Percentiles rank a stretch among this genome's conserved stretches.
Evolutionary conservation across 1,139 yeast species (phyloP).

Genomic region (Hyphopichia fennica): DNA sequence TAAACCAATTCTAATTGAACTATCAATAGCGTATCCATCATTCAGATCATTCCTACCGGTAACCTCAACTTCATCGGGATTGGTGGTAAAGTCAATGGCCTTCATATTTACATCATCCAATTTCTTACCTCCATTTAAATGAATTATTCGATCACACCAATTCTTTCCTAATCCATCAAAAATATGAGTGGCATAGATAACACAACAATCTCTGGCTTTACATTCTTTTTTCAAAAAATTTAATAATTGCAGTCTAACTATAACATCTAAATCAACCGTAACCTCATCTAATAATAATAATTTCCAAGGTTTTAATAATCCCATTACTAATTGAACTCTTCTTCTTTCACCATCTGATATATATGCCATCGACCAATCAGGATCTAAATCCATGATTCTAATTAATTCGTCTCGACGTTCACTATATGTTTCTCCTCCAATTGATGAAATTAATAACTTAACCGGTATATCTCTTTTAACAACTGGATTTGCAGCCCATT

Average conservation of each 20-base stretch:
- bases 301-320: constrained; percentile 87
- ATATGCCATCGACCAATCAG: constrained; percentile 88
- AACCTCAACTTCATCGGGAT: constrained; percentile 1
- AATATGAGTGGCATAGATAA: constrained; percentile 92
- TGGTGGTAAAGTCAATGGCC: constrained; percentile 16
- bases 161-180: constrained; percentile 82
- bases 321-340: constrained; percentile 92
- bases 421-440: constrained; percentile 75
- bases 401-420: constrained; percentile 78
- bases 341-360: constrained; percentile 95
- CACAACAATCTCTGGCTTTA: constrained; percentile 60
- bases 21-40: constrained; percentile 11
- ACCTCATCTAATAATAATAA: constrained; percentile 86
- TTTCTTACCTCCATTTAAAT: constrained; percentile 66
- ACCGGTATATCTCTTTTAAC: constrained; percentile 92
- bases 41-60: not conserved
- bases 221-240: constrained; percentile 74
- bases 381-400: constrained; percentile 77
- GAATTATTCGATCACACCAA: constrained; percentile 89
- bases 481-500: constrained; percentile 93
- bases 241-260: constrained; percentile 76
- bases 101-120: constrained; percentile 23
- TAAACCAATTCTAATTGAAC: constrained; percentile 34
- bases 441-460: constrained; percentile 67
- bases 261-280: constrained; percentile 91